Conservation (phyloP, 192 early-diverging fungal species). For the Allomyces arbusculus region DNA sequence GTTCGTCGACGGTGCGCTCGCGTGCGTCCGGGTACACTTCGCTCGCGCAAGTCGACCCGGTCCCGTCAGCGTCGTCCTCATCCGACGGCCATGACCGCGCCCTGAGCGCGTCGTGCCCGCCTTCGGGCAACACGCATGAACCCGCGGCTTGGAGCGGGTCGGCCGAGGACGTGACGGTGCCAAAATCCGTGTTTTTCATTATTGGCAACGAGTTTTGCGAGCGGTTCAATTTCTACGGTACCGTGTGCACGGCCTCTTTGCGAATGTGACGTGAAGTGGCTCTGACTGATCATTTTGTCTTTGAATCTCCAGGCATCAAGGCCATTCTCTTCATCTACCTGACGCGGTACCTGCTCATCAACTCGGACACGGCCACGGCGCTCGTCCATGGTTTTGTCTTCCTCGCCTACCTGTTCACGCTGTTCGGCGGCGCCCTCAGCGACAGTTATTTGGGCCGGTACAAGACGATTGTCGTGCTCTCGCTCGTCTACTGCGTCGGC, state of each 20-base stretch:
- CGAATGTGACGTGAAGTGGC: slow-evolving; percentile 8
- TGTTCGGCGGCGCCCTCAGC: slow-evolving; percentile 38
- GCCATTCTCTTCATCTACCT: slow-evolving; percentile 1
- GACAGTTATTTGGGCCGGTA: slow-evolving; percentile 59
- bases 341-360: slow-evolving; percentile 24
- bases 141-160: no score
- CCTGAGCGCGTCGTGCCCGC: no score
- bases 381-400: slow-evolving; percentile 36
- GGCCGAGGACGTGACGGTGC: not conserved
- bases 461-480: slow-evolving; percentile 46
- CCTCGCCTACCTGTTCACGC: slow-evolving; percentile 35
- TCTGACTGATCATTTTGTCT: not conserved
- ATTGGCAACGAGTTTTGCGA: slow-evolving; percentile 38
- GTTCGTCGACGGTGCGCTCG: no score
- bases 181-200: slow-evolving; percentile 9
- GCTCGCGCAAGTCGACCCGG: no score
- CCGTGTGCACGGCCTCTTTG: slow-evolving; percentile 18
- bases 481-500: slow-evolving; percentile 41
- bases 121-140: no score
- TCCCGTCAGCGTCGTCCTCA: no score
- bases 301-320: not conserved
- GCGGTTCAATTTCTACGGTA: slow-evolving; percentile 42
- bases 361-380: slow-evolving; percentile 31
- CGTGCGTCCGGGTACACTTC: no score
- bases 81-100: no score